Evolutionary conservation across 1,284 basidiomycete genomes (phyloP).

Genomic region (Macrocybe sp.): DNA sequence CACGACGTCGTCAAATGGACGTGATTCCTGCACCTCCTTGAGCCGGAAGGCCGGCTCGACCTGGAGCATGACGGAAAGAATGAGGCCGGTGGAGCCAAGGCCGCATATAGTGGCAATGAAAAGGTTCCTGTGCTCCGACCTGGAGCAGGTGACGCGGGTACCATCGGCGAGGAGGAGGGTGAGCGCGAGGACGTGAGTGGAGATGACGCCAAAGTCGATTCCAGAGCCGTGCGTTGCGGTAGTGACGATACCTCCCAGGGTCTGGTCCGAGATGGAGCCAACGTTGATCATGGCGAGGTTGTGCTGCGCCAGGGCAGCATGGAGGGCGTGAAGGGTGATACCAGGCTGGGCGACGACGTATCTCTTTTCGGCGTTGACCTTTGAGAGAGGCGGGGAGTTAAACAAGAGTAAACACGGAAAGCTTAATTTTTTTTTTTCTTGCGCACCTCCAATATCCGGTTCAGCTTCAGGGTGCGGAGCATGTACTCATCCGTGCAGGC

Average conservation of each 20-base stretch:
- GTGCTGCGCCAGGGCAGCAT: conserved; percentile 61
- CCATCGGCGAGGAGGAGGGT: conserved; percentile 74
- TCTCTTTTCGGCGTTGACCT: conserved; percentile 72
- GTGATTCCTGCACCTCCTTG: conserved; percentile 68
- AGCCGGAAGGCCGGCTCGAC: conserved; percentile 85
- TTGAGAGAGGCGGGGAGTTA: conserved; percentile 6
- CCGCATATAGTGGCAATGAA: conserved; percentile 94
- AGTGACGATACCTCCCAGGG: conserved; percentile 89
- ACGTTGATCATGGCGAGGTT: conserved; percentile 87
- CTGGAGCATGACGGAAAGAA: conserved; percentile 74
- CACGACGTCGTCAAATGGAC: conserved; percentile 64
- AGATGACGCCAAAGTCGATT: conserved; percentile 76
- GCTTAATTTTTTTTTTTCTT: conserved; percentile 15
- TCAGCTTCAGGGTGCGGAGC: conserved; percentile 70
- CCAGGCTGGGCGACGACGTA: conserved; percentile 76
- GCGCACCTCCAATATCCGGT: conserved; percentile 70
- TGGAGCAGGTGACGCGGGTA: conserved; percentile 63
- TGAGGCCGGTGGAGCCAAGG: conserved; percentile 89
- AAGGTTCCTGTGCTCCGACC: conserved; percentile 62
- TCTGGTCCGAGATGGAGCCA: conserved; percentile 97
- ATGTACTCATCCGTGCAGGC: conserved; percentile 85
- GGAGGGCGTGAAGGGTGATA: conserved; percentile 73
- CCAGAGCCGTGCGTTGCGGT: conserved; percentile 97
- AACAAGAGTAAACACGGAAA: conserved; percentile 15
- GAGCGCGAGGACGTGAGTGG: conserved; percentile 75